Evolutionary conservation across 176 grass and related monocot species (phyloP).

Genomic region (Thalia dealbata): DNA sequence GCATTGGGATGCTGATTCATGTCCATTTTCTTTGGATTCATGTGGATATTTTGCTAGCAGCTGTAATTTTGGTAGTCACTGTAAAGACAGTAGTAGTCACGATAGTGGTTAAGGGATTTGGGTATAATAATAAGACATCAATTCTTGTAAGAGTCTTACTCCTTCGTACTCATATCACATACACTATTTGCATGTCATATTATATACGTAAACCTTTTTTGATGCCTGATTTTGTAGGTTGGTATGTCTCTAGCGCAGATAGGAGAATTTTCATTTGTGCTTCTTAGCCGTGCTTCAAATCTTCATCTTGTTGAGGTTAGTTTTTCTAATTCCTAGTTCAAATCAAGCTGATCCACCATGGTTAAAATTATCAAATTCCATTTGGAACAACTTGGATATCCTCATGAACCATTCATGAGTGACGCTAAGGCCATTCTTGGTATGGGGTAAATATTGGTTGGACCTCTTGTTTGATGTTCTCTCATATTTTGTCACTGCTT

Average conservation of each 20-base stretch:
- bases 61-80: conserved; percentile 90
- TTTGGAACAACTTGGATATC: not conserved
- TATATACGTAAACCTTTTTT: too few species aligned
- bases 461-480: not conserved
- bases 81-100: conserved; percentile 81
- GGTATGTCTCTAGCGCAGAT: conserved; percentile 99
- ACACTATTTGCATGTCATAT: too few species aligned
- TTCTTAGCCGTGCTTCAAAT: conserved; percentile 98
- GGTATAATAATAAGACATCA: conserved; percentile 96
- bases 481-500: not conserved
- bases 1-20: conserved; percentile 99
- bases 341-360: not conserved
- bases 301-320: conserved; percentile 92
- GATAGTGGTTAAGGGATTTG: conserved; percentile 86
- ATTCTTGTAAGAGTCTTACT: conserved; percentile 73
- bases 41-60: conserved; percentile 96
- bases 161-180: not conserved
- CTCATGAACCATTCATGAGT: not conserved
- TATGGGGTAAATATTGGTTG: too few species aligned
- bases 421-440: not conserved
- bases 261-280: conserved; percentile 98
- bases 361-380: not conserved
- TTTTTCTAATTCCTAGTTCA: conserved; percentile 21
- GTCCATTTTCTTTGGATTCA: conserved; percentile 99
- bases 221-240: conserved; percentile 40